phyloP scores from a whole-genome alignment of 2,329 filamentous ascomycete species.

The Ceratocystis cubensis region DNA sequence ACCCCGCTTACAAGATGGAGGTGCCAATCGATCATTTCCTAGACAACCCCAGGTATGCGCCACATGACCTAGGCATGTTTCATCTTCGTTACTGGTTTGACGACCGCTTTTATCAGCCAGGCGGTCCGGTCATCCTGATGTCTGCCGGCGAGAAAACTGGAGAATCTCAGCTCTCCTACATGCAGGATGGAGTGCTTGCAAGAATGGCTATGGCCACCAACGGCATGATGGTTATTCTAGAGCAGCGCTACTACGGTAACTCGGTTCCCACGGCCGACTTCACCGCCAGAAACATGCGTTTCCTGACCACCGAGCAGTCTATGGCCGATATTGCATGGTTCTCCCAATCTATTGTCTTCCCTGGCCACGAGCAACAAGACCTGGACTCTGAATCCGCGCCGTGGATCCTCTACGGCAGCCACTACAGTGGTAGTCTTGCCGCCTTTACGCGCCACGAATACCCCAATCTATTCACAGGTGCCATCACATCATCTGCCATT shows the following conservation, averaged over 20 bases:
- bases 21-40: conserved; percentile 69
- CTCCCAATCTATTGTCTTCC: conserved; percentile 57
- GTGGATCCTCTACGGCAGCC: conserved; percentile 72
- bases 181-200: conserved; percentile 66
- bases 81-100: conserved; percentile 75
- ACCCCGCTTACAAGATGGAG: conserved; percentile 32
- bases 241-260: conserved; percentile 77
- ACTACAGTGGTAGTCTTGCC: conserved; percentile 68
- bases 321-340: conserved; percentile 74
- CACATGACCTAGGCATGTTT: conserved; percentile 58
- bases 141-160: conserved; percentile 58
- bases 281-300: conserved; percentile 57
- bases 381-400: conserved; percentile 53
- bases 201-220: conserved; percentile 57
- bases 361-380: conserved; percentile 54
- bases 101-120: conserved; percentile 57
- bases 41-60: conserved; percentile 64
- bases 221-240: conserved; percentile 67
- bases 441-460: conserved; percentile 66
- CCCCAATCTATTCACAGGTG: conserved; percentile 64
- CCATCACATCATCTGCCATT: conserved; percentile 70
- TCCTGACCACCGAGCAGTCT: conserved; percentile 72
- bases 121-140: conserved; percentile 71
- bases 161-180: conserved; percentile 49
- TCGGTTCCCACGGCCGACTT: conserved; percentile 59